These are phyloP conservation scores for Asparagopsis taxiformis DNA, from an alignment of 31 red algal genomes.

Conservation along the genomic window DNA sequence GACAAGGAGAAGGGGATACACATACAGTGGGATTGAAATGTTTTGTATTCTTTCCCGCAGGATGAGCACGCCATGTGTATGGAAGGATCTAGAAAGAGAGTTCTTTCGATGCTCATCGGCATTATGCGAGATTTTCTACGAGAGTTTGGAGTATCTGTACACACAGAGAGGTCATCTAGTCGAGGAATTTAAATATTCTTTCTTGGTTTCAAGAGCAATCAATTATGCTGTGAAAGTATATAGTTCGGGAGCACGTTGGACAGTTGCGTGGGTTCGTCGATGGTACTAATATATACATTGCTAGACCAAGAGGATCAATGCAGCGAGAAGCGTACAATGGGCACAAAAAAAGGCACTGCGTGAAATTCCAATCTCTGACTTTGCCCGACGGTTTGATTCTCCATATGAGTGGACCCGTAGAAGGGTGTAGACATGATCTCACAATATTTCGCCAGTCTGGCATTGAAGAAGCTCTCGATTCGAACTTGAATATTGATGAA, in stretches of 20 bases:
- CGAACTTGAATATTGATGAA: background rate
- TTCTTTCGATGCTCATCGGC: background rate
- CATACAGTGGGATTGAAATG: background rate
- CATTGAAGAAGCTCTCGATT: background rate
- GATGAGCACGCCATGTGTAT: background rate
- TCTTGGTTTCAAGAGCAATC: background rate
- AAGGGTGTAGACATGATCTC: conserved; percentile 1
- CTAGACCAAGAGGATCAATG: background rate
- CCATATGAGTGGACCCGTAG: conserved; percentile 1
- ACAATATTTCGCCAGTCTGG: conserved; percentile 11
- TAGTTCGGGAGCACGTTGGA: conserved; percentile 2
- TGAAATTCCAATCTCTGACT: background rate
- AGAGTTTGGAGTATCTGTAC: conserved; percentile 3
- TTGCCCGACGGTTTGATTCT: conserved; percentile 12
- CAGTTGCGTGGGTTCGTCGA: background rate
- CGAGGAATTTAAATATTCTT: background rate
- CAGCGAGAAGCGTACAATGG: background rate
- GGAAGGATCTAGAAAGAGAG: conserved; percentile 1
- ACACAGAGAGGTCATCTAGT: background rate
- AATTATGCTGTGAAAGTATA: background rate
- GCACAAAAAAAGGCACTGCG: background rate
- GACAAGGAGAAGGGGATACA: background rate
- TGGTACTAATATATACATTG: conserved; percentile 1
- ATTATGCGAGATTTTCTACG: conserved; percentile 9
- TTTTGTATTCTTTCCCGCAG: conserved; percentile 7